Base-by-base conservation (phyloP, 2,329 filamentous ascomycete species). In the Atkinsonella hypoxylon region DNA sequence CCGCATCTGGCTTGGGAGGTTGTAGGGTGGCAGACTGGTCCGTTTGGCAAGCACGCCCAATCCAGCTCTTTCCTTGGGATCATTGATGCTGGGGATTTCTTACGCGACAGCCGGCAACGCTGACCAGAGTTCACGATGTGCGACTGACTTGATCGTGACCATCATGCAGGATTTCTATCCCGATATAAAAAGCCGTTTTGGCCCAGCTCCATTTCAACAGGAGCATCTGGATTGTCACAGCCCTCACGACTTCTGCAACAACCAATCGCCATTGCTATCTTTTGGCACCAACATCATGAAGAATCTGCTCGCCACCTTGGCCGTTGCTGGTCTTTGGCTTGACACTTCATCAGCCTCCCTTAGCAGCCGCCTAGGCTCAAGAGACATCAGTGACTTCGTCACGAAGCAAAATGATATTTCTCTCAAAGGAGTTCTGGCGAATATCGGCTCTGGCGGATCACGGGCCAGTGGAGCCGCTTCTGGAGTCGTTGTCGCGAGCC, bases 401-500 rank as follows among this genome's bases (percentile, higher is more conserved):
- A 22, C 32, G 1, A 53, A 53, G 38, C 52, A 61, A n/a, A 53
- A 42, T 31, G 26, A 51, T 1, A 32, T 57, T 3, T 57, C 58
- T 4, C 46, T 59, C 41, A 48, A 56, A 4, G 58, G 58, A 3
- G 57, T 61, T 0, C 50, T 59, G 7, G 57, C 58, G 18, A 82
- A 81, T 56, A 80, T 82, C 54, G 79, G 78, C 3, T 59, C 74
- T 2, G 62, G 61, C 49, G 78, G 79, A 12, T 73, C 71, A 55
- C 64, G 72, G 51, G 71, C 70, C 11, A 52, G 62, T 3, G 76
- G 74, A 1, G 76, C 71, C 3, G 64, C 62, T 10, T 60, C 72
- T 0, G 79, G 79, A 5, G 61, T 73, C 7, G 75, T 81, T 11
- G 64, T 81, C 54, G 79, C 79, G 13, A 74, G 71, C 39, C 79